These are phyloP conservation scores for Pseudomonodictys pantanalensis DNA, from an alignment of 495 filamentous ascomycete species.

Conservation along the genomic window DNA sequence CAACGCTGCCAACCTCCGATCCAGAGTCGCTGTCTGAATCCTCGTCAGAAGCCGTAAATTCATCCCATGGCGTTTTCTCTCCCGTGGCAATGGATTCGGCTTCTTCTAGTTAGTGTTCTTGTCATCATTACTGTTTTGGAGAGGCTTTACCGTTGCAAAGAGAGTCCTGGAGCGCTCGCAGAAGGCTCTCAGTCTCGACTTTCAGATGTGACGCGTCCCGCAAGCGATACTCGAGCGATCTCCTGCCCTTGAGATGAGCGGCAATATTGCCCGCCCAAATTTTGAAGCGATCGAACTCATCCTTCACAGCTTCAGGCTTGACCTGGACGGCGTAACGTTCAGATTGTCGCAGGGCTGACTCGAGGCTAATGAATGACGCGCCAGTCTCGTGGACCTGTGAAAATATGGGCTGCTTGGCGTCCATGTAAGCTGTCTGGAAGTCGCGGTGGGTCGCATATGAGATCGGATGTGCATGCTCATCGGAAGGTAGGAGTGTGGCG, in stretches of 20 bases:
- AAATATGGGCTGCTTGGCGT: not conserved
- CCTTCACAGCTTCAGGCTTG: slow-evolving; percentile 1
- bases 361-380: slow-evolving; percentile 8
- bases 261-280: slow-evolving; percentile 29
- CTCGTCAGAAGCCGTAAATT: slow-evolving; percentile 7
- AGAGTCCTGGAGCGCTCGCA: slow-evolving; percentile 17
- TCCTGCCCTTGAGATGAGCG: slow-evolving; percentile 20
- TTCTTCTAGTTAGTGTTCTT: not conserved
- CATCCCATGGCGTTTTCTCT: slow-evolving; percentile 20
- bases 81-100: slow-evolving; percentile 9
- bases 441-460: not conserved
- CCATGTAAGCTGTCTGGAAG: not conserved
- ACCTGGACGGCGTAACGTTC: slow-evolving; percentile 8
- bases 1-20: slow-evolving; percentile 2
- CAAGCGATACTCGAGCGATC: slow-evolving; percentile 22
- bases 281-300: slow-evolving; percentile 26
- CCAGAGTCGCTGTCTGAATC: slow-evolving; percentile 2
- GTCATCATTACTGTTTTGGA: not conserved
- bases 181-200: slow-evolving; percentile 10
- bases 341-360: not conserved
- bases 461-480: too few species aligned
- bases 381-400: slow-evolving; percentile 4
- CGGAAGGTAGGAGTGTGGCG: too few species aligned
- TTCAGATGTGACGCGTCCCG: slow-evolving; percentile 21
- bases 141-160: not conserved